These are phyloP conservation scores for Colletotrichum aenigma DNA, from an alignment of 2,329 filamentous ascomycete species.

Conservation along the genomic window DNA sequence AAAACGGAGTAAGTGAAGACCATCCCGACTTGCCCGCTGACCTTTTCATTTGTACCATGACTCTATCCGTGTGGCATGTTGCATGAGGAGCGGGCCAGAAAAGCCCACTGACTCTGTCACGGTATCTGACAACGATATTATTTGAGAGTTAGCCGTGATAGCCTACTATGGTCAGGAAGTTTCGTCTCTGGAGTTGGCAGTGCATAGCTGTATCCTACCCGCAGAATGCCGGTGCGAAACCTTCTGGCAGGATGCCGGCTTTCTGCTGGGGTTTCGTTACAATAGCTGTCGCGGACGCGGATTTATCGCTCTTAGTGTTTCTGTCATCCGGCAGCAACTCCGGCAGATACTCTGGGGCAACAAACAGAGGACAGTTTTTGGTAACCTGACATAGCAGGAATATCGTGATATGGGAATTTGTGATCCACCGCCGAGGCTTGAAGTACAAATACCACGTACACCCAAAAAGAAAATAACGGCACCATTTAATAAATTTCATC, in stretches of 20 bases:
- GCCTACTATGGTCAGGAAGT: too few relatives aligned
- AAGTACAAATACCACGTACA: not conserved
- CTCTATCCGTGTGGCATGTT: not conserved
- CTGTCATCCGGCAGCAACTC: not conserved
- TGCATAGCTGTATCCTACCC: too few relatives aligned
- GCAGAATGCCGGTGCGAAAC: not conserved
- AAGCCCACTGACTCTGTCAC: not conserved
- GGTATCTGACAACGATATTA: not conserved
- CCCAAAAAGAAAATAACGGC: rapidly evolving
- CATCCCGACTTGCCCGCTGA: not conserved
- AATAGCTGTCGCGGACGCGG: not conserved
- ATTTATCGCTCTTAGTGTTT: not conserved
- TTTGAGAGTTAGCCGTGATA: not conserved
- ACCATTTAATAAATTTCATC: not conserved
- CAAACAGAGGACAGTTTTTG: rapidly evolving
- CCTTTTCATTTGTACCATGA: not conserved
- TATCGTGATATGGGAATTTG: not conserved
- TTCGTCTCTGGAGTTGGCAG: too few relatives aligned
- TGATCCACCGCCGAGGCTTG: not conserved
- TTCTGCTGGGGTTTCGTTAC: not conserved
- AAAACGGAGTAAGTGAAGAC: too few relatives aligned
- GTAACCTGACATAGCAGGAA: rapidly evolving
- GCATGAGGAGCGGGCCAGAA: not conserved
- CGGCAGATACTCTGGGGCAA: not conserved
- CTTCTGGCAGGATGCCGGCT: not conserved